Evolutionary conservation across 768 basidiomycete species (phyloP), one percentile per base, ranked within the genome.

Genomic region (Zangia roseola): DNA sequence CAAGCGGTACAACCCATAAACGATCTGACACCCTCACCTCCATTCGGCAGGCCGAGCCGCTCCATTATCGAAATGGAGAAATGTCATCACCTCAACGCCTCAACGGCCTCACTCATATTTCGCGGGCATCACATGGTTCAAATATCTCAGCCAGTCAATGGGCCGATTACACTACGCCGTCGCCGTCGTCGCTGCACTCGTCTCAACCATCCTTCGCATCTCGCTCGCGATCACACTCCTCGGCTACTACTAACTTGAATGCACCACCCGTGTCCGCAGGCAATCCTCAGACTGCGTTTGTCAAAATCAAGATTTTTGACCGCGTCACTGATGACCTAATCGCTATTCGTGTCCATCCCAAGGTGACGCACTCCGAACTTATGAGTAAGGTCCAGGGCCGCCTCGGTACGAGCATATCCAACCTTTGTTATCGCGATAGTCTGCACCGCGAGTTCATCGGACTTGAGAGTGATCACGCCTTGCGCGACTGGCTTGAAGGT

Each of bases 301-400:
- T 98, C 57, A 99, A 98, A 73, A 97, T 99, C 73, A 99, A 99
- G 72, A 92, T 99, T 38, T 97, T 97, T 66, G 91, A 97, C 71
- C 82, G 90, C 33, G 77, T 86, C 47, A 86, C 92, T 21, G 94
- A 98, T 63, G 97, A 99, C 67, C 74, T 98, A 46, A 93, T 98
- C 54, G 97, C 97, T 5, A 97, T 98, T 47, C 85, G 97, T 13
- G 95, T 98, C 24, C 94, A 95, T 63, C 97, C 97, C 20, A 82
- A 79, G 43, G 94, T 98, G 34, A 83, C 88, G 8, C 87, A 90
- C 60, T 73, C 70, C 10, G 92, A 95, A 61, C 75, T 99, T 52
- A 85, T 97, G 77, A 89, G 84, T 43, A 99, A 98, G 72, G 90
- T 97, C 28, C 84, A 91, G 59, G 80, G 87, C 30, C 82, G 97